phyloP scores from a whole-genome alignment of 2,329 filamentous ascomycete species.

The Phaeosphaeria sp. region DNA sequence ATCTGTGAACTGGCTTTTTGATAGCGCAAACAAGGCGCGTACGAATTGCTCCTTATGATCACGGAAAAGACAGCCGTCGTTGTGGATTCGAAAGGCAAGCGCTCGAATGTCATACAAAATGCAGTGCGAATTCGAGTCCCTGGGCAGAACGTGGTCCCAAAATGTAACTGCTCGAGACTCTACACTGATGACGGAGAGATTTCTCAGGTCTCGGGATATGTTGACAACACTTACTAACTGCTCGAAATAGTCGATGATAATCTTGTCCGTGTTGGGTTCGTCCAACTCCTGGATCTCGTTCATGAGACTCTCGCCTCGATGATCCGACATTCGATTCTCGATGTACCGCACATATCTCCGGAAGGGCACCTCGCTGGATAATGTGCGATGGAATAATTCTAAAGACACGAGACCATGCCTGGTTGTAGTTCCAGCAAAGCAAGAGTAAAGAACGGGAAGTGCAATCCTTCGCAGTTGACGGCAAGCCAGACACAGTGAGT shows the following conservation, averaged over 20 bases:
- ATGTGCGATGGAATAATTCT: constrained; percentile 22
- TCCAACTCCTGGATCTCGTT: too few species aligned
- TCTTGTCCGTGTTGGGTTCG: neutral
- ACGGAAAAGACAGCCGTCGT: neutral
- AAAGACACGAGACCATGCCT: constrained; percentile 19
- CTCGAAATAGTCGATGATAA: constrained; percentile 22
- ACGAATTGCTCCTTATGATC: too few species aligned
- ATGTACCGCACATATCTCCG: constrained; percentile 26
- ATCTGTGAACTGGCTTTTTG: constrained; percentile 10
- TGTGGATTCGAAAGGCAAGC: constrained; percentile 26
- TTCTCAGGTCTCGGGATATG: constrained; percentile 24
- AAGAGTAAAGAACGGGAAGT: constrained; percentile 30
- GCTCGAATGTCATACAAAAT: constrained; percentile 18
- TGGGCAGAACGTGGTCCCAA: constrained; percentile 25
- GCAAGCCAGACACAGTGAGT: constrained; percentile 28
- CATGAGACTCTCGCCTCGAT: constrained; percentile 24
- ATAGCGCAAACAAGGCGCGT: too few species aligned
- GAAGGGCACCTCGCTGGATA: constrained; percentile 9
- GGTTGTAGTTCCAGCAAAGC: constrained; percentile 26
- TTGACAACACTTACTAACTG: constrained; percentile 27
- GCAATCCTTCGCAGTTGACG: constrained; percentile 23
- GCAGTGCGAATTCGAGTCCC: neutral
- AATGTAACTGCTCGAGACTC: constrained; percentile 26
- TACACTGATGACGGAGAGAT: constrained; percentile 30
- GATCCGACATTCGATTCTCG: constrained; percentile 34